phyloP scores from a whole-genome alignment of 768 basidiomycete genomes.

The Boletus tomentosulus region DNA sequence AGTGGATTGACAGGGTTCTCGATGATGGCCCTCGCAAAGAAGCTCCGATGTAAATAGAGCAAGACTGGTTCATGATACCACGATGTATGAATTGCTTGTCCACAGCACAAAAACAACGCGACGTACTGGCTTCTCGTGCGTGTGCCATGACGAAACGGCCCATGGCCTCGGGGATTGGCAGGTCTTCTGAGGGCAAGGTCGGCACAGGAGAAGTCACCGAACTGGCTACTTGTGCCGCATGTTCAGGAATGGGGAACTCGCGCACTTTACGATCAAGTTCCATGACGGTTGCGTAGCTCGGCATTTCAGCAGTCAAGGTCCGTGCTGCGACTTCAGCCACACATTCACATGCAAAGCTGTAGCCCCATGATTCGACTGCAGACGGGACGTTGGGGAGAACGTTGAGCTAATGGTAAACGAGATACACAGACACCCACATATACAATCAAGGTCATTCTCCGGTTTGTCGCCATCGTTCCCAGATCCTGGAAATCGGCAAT shows the following conservation, averaged over 20 bases:
- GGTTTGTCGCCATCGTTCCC: slow-evolving; percentile 5
- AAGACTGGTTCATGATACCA: slow-evolving; percentile 37
- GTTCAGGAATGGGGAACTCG: slow-evolving; percentile 56
- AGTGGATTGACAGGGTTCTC: slow-evolving; percentile 65
- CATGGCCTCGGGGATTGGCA: slow-evolving; percentile 32
- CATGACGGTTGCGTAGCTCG: slow-evolving; percentile 60
- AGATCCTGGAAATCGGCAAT: slow-evolving; percentile 55
- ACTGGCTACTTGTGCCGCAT: slow-evolving; percentile 36
- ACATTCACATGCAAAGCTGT: slow-evolving; percentile 61
- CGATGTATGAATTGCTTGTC: background rate
- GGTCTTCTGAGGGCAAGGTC: slow-evolving; percentile 8
- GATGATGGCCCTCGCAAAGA: slow-evolving; percentile 69
- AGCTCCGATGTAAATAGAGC: slow-evolving; percentile 61
- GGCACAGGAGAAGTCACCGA: slow-evolving; percentile 27
- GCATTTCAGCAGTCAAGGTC: slow-evolving; percentile 61
- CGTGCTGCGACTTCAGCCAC: slow-evolving; percentile 59
- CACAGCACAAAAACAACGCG: background rate
- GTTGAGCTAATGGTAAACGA: background rate
- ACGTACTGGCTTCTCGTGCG: slow-evolving; percentile 35
- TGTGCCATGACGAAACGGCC: slow-evolving; percentile 36
- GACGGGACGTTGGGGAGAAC: background rate
- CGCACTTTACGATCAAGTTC: slow-evolving; percentile 66
- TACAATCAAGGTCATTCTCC: slow-evolving; percentile 20
- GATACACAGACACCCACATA: slow-evolving; percentile 25
- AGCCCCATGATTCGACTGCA: slow-evolving; percentile 57